These are phyloP conservation scores for Actinomortierella ambigua DNA, from an alignment of 371 early-diverging fungal species.

Conservation along the genomic window DNA sequence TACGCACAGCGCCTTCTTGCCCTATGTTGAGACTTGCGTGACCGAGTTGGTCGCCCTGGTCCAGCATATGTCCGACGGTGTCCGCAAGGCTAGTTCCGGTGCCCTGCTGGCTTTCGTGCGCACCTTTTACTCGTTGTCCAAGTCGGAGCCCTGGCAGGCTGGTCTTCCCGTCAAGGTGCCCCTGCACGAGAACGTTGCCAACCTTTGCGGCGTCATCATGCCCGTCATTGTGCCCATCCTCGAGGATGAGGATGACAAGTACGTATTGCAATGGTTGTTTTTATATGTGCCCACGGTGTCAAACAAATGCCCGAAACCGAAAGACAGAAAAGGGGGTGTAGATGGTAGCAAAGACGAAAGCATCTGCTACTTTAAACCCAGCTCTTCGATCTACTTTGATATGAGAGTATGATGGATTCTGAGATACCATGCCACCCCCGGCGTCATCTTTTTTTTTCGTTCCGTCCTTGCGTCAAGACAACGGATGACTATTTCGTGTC, in stretches of 20 bases:
- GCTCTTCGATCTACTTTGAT: conserved; percentile 36
- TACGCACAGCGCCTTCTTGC: conserved; percentile 77
- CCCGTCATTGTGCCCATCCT: conserved; percentile 72
- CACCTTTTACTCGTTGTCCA: conserved; percentile 74
- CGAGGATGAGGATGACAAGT: conserved; percentile 84
- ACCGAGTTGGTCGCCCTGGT: conserved; percentile 66
- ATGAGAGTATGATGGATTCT: conserved; percentile 34
- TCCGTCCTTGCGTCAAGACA: background rate
- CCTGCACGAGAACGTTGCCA: conserved; percentile 76
- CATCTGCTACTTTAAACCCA: conserved; percentile 15
- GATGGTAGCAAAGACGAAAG: no score
- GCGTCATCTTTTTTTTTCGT: no score
- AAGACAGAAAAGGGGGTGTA: no score
- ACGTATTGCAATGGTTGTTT: conserved; percentile 11
- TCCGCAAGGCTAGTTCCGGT: conserved; percentile 78
- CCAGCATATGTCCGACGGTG: conserved; percentile 78
- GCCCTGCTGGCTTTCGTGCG: conserved; percentile 78
- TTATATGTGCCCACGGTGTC: background rate
- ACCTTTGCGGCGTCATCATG: conserved; percentile 70
- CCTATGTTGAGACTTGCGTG: conserved; percentile 78
- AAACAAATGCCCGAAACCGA: no score
- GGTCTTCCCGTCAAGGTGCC: conserved; percentile 71
- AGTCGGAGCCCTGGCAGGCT: conserved; percentile 69
- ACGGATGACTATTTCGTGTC: no score
- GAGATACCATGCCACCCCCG: conserved; percentile 8